Evolutionary conservation across 2,329 filamentous ascomycete genomes (phyloP), one percentile per base, ranked within the genome.

Genomic region (Ophiocordyceps camponoti-leonardi): DNA sequence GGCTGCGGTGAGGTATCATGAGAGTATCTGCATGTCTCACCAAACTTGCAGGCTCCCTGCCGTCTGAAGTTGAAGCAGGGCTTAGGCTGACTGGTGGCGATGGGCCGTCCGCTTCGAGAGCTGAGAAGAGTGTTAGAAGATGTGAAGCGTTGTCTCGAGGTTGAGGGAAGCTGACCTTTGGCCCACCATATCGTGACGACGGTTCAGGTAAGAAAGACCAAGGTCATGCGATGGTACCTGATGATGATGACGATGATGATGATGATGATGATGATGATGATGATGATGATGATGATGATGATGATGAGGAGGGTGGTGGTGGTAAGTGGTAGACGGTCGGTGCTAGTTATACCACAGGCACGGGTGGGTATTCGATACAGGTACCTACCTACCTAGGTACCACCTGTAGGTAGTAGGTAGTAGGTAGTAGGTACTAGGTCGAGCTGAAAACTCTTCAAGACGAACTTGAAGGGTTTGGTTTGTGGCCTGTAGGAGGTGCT

Each of bases 21-120:
- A 8, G 48, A 47, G 19, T 47, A 51, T 14, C 18, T 44, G 46
- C 50, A 51, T n/a, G 41, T 16, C 4, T 41, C n/a, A 8, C 50
- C 46, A 41, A 46, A 48, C 12, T 49, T 51, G 46, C 50, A 51
- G 7, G 16, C 44, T 6, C 45, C 47, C 16, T 46, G 33, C 22
- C 44, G 45, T 16, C 43, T 4, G 26, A 47, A 48, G 8, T 35
- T 3, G 6, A 42, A 46, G 20, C 48, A 47, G 20, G 37, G 44
- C 18, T 46, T 48, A 19, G 39, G 10, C 35, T 23, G 22, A 18
- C 12, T 39, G 4, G 35, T 12, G 16, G 18, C 18, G 11, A 4
- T 12, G 35, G 3, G 18, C 6, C 8, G 11, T 12, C n/a, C 10
- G n/a, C 35, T 39, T n/a, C 11, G 2, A 39, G 35, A 19, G 35